phyloP scores from a whole-genome alignment of 805 yeast genomes.

The Wickerhamomyces chambardii region DNA sequence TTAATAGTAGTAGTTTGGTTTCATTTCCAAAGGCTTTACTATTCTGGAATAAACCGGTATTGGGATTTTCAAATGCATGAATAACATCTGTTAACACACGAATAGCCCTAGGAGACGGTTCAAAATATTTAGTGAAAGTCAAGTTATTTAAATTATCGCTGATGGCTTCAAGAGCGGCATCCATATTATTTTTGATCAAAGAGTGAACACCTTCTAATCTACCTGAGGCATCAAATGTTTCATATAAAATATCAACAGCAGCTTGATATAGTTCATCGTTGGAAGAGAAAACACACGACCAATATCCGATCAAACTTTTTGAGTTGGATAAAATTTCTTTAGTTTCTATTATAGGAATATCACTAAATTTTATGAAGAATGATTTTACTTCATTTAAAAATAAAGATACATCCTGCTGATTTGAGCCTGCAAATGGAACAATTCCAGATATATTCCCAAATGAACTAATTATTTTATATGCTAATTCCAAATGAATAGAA shows the following conservation, averaged over 20 bases:
- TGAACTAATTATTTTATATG: constrained; percentile 13
- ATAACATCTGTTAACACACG: constrained; percentile 69
- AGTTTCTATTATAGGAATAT: constrained; percentile 25
- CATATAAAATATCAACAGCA: constrained; percentile 64
- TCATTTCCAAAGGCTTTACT: constrained; percentile 14
- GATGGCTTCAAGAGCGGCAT: constrained; percentile 38
- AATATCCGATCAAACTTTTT: constrained; percentile 50
- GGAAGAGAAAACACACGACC: constrained; percentile 70
- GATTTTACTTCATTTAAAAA: constrained; percentile 22
- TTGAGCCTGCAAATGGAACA: constrained; percentile 14
- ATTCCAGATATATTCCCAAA: constrained; percentile 20
- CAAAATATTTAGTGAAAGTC: constrained; percentile 41
- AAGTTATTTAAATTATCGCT: constrained; percentile 35
- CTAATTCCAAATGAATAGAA: constrained; percentile 11
- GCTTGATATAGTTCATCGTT: constrained; percentile 49
- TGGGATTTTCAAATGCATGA: constrained; percentile 54
- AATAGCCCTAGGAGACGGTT: constrained; percentile 70
- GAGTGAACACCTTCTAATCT: constrained; percentile 66
- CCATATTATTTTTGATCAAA: constrained; percentile 35
- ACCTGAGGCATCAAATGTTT: constrained; percentile 72
- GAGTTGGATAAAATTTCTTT: constrained; percentile 29
- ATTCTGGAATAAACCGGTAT: constrained; percentile 42
- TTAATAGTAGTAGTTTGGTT: constrained; percentile 20
- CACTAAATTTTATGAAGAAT: constrained; percentile 29
- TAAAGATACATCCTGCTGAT: constrained; percentile 17